A percentile compares a stretch with the other conserved stretches of the same genome.
phyloP scores from a whole-genome alignment of 257 asterid species.

The Fraxinus pennsylvanica region DNA sequence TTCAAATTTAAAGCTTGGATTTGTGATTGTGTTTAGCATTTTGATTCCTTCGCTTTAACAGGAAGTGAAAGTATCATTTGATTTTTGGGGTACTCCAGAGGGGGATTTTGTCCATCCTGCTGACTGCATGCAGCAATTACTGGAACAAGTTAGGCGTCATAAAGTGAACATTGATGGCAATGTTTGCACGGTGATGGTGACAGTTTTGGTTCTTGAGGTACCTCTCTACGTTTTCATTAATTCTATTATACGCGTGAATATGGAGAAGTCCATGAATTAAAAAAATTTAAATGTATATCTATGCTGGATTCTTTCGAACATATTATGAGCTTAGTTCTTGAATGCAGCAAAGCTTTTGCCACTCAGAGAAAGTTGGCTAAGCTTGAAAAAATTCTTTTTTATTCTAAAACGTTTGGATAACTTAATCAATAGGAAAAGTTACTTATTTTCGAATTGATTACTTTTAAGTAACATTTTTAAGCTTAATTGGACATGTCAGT shows the following conservation, averaged over 20 bases:
- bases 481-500: neutral
- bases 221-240: neutral
- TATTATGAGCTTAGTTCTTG: neutral
- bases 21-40: neutral
- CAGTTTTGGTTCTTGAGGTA: conserved; percentile 94
- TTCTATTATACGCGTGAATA: neutral
- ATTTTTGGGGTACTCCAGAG: conserved; percentile 89
- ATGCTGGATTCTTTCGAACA: neutral
- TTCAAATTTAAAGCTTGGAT: neutral
- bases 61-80: conserved; percentile 84
- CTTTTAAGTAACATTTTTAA: neutral
- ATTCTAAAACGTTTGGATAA: neutral
- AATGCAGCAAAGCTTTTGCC: neutral
- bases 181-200: conserved; percentile 94
- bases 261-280: neutral
- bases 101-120: conserved; percentile 91
- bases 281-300: neutral
- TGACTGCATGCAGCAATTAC: conserved; percentile 86
- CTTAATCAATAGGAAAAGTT: neutral
- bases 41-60: conserved; percentile 30
- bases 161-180: conserved; percentile 96
- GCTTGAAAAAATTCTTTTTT: neutral
- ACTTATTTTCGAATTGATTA: neutral
- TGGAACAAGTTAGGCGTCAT: conserved; percentile 87
- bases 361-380: no score